phyloP scores from a whole-genome alignment of 2,329 filamentous ascomycete species.

The Paramyrothecium sp. region DNA sequence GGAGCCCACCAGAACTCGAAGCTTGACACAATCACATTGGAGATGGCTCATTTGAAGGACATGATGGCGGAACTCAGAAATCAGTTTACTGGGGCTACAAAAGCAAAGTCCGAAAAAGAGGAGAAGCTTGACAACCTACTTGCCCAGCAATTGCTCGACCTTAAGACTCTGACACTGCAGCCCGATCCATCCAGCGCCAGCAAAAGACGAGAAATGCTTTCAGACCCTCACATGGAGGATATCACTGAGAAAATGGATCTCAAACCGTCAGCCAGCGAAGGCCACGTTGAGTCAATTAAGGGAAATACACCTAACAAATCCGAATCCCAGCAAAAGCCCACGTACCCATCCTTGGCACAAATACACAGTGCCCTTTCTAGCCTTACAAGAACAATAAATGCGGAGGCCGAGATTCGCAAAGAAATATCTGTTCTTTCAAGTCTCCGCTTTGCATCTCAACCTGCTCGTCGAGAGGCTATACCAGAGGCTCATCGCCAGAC shows the following conservation, averaged over 20 bases:
- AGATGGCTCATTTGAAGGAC: not conserved
- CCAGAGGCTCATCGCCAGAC: slow-evolving; percentile 11
- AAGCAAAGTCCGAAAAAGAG: not conserved
- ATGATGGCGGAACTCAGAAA: not conserved
- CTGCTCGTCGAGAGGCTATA: not conserved
- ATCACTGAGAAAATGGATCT: not conserved
- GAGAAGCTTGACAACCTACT: not conserved
- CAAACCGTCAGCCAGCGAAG: not conserved
- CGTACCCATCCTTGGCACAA: not conserved
- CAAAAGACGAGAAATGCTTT: not conserved
- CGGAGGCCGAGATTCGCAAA: not conserved
- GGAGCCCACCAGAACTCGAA: not conserved
- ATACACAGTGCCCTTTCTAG: not conserved
- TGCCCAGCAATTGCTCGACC: not conserved
- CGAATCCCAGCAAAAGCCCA: too few relatives aligned
- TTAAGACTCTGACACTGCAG: not conserved
- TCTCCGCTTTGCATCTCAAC: not conserved
- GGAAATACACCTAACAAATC: too few relatives aligned
- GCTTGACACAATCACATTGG: not conserved
- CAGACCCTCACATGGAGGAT: not conserved
- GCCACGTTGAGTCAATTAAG: too few relatives aligned
- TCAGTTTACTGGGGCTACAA: not conserved
- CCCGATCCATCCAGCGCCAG: not conserved
- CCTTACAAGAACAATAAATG: not conserved
- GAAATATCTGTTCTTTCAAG: not conserved